Evolutionary conservation across 2,329 filamentous ascomycete species (phyloP), one percentile per base, ranked within the genome.

Genomic region (Fusarium equiseti): DNA sequence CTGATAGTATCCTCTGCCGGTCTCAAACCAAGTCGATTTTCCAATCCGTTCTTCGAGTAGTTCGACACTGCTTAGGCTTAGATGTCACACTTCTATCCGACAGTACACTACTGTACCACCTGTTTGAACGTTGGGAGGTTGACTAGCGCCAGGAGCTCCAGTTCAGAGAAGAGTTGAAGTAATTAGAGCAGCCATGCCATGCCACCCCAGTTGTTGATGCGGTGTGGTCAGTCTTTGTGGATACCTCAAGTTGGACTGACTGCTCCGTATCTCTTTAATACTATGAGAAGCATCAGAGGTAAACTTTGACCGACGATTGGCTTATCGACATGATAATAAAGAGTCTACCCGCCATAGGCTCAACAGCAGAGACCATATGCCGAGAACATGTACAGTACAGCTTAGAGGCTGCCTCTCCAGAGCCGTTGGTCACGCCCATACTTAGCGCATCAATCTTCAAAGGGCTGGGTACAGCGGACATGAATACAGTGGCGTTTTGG

Each of bases 141-240:
- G n/a, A 18, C 26, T 48, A 59, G 63, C 46, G 45, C 45, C 49
- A 45, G 27, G 24, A 56, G 35, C 45, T 60, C 42, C 54, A 60
- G 43, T 59, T 72, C 68, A 70, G 57, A 62, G 55, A 44, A 66
- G 56, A 70, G 50, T 46, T 48, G 46, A 57, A 69, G 59, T 35
- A 31, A 13, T 13, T 32, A 52, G 35, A 42, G 50, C 24, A 53
- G 24, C 32, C 24, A 51, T 51, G 35, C 35, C 32, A 35, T 35
- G 18, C 11, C 55, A 66, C 63, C 50, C 53, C 50, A 66, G 60
- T 59, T 54, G 56, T 57, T 27, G 56, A 72, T 71, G 69, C 60
- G 61, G 64, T 67, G 64, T 67, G 64, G 50, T 71, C 55, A 61
- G 72, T 58, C 53, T 56, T 35, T 70, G 65, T 54, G 69, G 69